These are phyloP conservation scores for Cladosporium austrohemisphaericum DNA, from an alignment of 2,329 filamentous ascomycete genomes.

Conservation along the genomic window DNA sequence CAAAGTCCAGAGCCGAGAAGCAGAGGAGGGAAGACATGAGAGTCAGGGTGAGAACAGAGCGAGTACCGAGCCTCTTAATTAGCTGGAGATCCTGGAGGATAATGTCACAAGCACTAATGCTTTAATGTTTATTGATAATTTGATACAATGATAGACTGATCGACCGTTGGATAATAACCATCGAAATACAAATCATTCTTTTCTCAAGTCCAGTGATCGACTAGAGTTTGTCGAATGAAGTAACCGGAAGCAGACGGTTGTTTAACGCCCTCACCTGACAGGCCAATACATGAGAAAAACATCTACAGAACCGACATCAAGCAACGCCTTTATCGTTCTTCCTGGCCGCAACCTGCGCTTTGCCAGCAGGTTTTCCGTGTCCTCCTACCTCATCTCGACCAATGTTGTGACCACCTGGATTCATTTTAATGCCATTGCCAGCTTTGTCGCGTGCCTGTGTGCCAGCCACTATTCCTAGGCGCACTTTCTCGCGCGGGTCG, in stretches of 20 bases:
- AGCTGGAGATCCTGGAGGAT: background rate
- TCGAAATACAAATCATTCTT: background rate
- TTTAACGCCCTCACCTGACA: background rate
- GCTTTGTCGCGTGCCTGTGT: no score
- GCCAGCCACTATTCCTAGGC: background rate
- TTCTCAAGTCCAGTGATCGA: background rate
- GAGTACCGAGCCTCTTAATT: constrained; percentile 15
- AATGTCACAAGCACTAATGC: background rate
- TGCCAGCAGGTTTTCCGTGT: no score
- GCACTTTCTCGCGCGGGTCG: background rate
- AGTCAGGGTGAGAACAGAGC: constrained; percentile 15
- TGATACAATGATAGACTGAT: background rate
- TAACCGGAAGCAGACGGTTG: background rate
- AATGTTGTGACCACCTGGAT: no score
- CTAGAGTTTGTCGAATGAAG: background rate
- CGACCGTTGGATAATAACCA: background rate
- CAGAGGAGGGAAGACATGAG: constrained; percentile 34
- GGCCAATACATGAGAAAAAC: no score
- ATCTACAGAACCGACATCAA: background rate
- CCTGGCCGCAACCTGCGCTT: background rate
- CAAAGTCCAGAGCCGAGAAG: constrained; percentile 32
- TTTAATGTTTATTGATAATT: background rate
- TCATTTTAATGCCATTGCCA: background rate
- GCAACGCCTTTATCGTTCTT: background rate
- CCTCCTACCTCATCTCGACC: no score